Conservation (phyloP, 257 asterid genomes). For the Salvia rosmarinus region DNA sequence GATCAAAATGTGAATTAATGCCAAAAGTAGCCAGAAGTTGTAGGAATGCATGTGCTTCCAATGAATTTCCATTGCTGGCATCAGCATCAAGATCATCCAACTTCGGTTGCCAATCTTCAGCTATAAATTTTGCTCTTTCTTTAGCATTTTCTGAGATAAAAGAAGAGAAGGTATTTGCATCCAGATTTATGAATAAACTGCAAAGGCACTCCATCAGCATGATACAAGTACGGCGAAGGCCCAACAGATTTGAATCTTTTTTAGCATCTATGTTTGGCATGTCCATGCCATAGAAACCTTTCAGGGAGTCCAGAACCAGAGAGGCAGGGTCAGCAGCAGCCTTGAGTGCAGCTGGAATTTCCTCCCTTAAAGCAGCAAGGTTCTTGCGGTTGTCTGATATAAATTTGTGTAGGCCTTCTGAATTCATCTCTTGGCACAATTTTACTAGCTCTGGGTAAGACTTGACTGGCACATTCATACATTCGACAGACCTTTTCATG, state of each 20-base stretch:
- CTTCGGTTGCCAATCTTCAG: conserved; percentile 86
- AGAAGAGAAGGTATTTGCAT: conserved; percentile 39
- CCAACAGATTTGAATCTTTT: conserved; percentile 70
- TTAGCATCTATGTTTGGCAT: conserved; percentile 60
- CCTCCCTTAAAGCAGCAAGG: conserved; percentile 74
- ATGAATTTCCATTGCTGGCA: conserved; percentile 82
- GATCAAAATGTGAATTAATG: conserved; percentile 71
- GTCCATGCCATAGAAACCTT: conserved; percentile 68
- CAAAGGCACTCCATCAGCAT: conserved; percentile 92
- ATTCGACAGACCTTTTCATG: conserved; percentile 41
- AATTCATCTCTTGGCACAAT: conserved; percentile 73
- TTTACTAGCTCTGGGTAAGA: conserved; percentile 68
- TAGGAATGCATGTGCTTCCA: conserved; percentile 90
- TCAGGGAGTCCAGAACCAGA: conserved; percentile 77
- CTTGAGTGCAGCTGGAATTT: conserved; percentile 68
- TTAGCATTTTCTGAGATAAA: conserved; percentile 58
- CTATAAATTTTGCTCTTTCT: conserved; percentile 71
- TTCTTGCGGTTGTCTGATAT: conserved; percentile 90
- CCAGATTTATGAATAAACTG: conserved; percentile 51
- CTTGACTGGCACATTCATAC: conserved; percentile 52
- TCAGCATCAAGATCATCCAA: conserved; percentile 79
- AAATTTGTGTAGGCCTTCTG: conserved; percentile 83
- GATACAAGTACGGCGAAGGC: conserved; percentile 85
- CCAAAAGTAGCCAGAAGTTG: conserved; percentile 85
- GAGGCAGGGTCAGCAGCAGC: conserved; percentile 78